Evolutionary conservation across 805 yeast genomes (phyloP).

Genomic region (Cyberlindnera veronae): DNA sequence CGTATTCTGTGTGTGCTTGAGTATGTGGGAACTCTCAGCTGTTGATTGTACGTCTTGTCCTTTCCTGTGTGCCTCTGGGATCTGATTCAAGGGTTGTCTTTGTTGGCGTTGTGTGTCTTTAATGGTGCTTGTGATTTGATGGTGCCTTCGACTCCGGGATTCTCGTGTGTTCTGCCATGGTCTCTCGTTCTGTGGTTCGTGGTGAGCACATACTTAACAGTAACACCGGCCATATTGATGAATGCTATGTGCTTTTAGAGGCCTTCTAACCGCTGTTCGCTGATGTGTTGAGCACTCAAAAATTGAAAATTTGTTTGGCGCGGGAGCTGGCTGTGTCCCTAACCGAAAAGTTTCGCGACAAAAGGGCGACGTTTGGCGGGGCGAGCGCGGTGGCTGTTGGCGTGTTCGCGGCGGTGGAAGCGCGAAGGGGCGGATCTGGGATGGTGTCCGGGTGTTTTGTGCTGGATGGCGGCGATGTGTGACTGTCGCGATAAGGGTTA

Average conservation of each 20-base stretch:
- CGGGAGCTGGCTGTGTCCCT: constrained; percentile 8
- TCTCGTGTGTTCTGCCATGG: not conserved
- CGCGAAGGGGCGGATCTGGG: not conserved
- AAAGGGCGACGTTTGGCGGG: constrained; percentile 2
- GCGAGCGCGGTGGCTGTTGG: not conserved
- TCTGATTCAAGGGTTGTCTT: not conserved
- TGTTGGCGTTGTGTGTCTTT: not conserved
- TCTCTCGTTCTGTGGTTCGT: not conserved
- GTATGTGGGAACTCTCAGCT: not conserved
- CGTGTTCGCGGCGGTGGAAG: too few relatives aligned
- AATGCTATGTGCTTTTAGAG: constrained; percentile 11
- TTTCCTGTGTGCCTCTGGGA: not conserved
- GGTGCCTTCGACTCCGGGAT: not conserved
- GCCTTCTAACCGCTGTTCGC: not conserved
- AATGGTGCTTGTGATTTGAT: not conserved
- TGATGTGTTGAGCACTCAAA: constrained; percentile 26
- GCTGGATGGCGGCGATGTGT: not conserved
- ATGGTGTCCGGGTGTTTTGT: constrained; percentile 10
- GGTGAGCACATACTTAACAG: constrained; percentile 82
- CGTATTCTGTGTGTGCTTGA: not conserved
- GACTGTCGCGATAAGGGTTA: constrained; percentile 8
- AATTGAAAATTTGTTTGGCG: constrained; percentile 17
- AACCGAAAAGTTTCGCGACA: constrained; percentile 11
- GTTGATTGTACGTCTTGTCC: not conserved
- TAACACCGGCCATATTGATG: constrained; percentile 86